Evolutionary conservation across 257 asterid species (phyloP).

Genomic region (Cinchona pubescens): DNA sequence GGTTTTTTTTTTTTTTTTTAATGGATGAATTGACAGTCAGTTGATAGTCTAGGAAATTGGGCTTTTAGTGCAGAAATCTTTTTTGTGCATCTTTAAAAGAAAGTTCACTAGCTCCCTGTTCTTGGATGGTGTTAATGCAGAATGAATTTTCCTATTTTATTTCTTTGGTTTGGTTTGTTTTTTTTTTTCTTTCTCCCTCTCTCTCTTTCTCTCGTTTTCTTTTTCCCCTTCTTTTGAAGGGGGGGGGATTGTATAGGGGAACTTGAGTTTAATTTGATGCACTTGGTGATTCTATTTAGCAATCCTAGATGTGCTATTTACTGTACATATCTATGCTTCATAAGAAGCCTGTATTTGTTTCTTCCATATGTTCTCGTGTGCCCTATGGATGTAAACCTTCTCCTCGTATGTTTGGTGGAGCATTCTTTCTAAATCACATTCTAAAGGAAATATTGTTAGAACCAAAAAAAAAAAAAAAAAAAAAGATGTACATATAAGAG

Average conservation of each 20-base stretch:
- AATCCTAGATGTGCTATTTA: neutral
- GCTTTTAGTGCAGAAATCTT: neutral
- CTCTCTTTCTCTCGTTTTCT: no score
- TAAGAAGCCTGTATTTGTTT: neutral
- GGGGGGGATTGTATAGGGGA: neutral
- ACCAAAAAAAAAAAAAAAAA: neutral
- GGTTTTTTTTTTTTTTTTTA: neutral
- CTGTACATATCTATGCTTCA: neutral
- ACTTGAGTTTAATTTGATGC: neutral
- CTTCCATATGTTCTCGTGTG: neutral
- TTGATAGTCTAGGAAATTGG: neutral
- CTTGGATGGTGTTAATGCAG: neutral
- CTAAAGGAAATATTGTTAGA: neutral
- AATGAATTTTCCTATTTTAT: neutral
- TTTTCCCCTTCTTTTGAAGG: no score
- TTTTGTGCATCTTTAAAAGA: neutral
- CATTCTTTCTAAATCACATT: neutral
- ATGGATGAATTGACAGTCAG: neutral
- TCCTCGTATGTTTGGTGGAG: neutral
- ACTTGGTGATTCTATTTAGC: neutral
- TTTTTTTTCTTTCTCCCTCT: no score
- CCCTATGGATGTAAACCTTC: neutral
- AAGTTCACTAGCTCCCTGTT: neutral
- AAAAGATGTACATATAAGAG: neutral
- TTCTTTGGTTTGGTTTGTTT: neutral